Conservation (phyloP, 441 rosid genomes). For the Populus trichocarpa region DNA sequence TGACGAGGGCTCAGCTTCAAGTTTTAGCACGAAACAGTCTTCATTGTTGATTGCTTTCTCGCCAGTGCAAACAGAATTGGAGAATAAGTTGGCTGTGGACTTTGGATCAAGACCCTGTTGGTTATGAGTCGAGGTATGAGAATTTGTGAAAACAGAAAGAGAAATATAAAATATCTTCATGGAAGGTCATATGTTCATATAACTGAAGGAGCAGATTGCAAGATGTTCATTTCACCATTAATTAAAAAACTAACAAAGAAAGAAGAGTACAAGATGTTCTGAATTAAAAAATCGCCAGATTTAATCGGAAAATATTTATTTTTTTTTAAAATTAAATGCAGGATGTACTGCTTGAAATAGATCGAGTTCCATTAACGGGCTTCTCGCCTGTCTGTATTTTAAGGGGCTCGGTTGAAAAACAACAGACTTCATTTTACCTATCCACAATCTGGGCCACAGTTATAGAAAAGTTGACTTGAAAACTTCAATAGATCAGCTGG, state of each 20-base stretch:
- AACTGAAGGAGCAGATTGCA: neutral
- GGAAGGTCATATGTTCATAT: neutral
- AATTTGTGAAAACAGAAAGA: neutral
- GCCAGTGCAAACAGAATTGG: slow-evolving; percentile 50
- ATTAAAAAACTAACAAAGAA: too few relatives aligned
- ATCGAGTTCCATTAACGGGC: too few relatives aligned
- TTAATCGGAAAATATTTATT: too few relatives aligned
- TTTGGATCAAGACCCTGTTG: slow-evolving; percentile 89
- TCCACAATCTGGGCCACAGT: neutral
- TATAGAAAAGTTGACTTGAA: neutral
- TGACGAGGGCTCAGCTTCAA: slow-evolving; percentile 47
- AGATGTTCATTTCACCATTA: neutral
- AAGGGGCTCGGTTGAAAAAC: neutral
- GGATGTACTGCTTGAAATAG: too few relatives aligned
- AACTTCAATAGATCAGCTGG: neutral
- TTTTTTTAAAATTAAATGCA: neutral
- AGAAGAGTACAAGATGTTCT: too few relatives aligned
- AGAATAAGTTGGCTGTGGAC: slow-evolving; percentile 71
- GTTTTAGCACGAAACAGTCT: slow-evolving; percentile 55
- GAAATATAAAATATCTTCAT: neutral
- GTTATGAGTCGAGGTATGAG: neutral
- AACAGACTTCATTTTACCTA: neutral
- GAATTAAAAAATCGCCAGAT: neutral
- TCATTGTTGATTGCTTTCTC: slow-evolving; percentile 47
- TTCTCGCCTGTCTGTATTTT: too few relatives aligned